A percentile compares a stretch with the other conserved stretches of the same genome.
phyloP scores from a whole-genome alignment of 352 stramenopile genomes.

The Globisporangium ultimum region DNA sequence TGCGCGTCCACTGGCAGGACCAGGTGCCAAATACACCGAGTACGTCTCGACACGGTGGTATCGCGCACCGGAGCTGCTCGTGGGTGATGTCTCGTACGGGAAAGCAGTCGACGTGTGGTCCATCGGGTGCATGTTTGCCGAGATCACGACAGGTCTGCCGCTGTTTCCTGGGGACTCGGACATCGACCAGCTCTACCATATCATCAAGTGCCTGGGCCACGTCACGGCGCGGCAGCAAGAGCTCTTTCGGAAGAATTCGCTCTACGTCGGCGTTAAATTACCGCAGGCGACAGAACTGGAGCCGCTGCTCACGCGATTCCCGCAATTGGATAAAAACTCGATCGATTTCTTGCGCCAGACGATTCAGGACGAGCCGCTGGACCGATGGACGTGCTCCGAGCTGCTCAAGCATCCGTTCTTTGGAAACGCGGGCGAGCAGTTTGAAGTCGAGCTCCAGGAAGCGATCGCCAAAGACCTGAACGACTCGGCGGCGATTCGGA shows the following conservation, averaged over 20 bases:
- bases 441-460: constrained; percentile 65
- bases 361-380: constrained; percentile 72
- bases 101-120: constrained; percentile 97
- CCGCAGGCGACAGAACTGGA: constrained; percentile 54
- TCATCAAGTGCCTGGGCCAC: constrained; percentile 71
- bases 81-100: constrained; percentile 89
- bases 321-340: constrained; percentile 55
- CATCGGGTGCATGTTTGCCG: constrained; percentile 94
- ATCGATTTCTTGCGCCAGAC: constrained; percentile 74
- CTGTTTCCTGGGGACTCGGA: constrained; percentile 96
- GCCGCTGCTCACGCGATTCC: constrained; percentile 57
- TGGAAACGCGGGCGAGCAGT: constrained; percentile 43
- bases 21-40: constrained; percentile 79
- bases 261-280: constrained; percentile 80
- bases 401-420: constrained; percentile 77
- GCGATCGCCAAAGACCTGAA: constrained; percentile 64
- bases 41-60: constrained; percentile 96
- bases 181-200: constrained; percentile 92
- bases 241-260: constrained; percentile 77
- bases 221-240: constrained; percentile 76
- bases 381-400: constrained; percentile 78
- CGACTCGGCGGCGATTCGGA: constrained; percentile 54
- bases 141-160: constrained; percentile 94
- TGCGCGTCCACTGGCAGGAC: constrained; percentile 57
- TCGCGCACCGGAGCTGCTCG: constrained; percentile 91